These are phyloP conservation scores for Cryphonectria parasitica DNA, from an alignment of 2,329 filamentous ascomycete genomes.

Conservation along the genomic window DNA sequence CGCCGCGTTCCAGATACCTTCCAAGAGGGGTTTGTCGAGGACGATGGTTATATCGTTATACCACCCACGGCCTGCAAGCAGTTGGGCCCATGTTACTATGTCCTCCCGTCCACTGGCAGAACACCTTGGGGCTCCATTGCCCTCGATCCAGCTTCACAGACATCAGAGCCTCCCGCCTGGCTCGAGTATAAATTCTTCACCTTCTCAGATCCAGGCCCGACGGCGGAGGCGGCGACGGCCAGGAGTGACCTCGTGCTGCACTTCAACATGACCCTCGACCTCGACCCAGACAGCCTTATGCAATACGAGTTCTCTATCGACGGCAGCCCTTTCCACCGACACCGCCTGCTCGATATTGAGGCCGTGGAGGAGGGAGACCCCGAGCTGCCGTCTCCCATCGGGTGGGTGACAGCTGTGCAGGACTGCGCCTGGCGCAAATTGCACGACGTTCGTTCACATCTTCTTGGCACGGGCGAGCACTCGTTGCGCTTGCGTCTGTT, in stretches of 20 bases:
- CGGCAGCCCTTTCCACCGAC: conserved; percentile 29
- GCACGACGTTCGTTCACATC: conserved; percentile 9
- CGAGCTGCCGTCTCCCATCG: conserved; percentile 24
- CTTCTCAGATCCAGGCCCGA: conserved; percentile 7
- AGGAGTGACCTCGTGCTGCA: conserved; percentile 41
- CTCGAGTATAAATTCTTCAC: conserved; percentile 20
- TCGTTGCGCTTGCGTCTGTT: conserved; percentile 37
- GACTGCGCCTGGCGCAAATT: conserved; percentile 29
- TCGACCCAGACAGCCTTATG: conserved; percentile 43
- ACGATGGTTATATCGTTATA: conserved; percentile 43
- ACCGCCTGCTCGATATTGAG: conserved; percentile 34
- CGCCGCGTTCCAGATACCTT: conserved; percentile 42
- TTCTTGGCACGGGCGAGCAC: conserved; percentile 22
- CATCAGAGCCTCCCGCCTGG: background rate
- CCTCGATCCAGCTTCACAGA: background rate
- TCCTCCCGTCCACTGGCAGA: conserved; percentile 45
- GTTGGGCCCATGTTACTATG: conserved; percentile 36
- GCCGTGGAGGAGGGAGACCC: conserved; percentile 16
- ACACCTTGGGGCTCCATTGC: conserved; percentile 46
- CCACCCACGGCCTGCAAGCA: conserved; percentile 38
- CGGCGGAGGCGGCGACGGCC: background rate
- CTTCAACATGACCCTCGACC: conserved; percentile 42
- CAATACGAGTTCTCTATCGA: conserved; percentile 48
- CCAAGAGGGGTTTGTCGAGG: conserved; percentile 52
- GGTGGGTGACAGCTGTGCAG: conserved; percentile 29